phyloP scores from a whole-genome alignment of 495 filamentous ascomycete species.

The Podospora sp. region DNA sequence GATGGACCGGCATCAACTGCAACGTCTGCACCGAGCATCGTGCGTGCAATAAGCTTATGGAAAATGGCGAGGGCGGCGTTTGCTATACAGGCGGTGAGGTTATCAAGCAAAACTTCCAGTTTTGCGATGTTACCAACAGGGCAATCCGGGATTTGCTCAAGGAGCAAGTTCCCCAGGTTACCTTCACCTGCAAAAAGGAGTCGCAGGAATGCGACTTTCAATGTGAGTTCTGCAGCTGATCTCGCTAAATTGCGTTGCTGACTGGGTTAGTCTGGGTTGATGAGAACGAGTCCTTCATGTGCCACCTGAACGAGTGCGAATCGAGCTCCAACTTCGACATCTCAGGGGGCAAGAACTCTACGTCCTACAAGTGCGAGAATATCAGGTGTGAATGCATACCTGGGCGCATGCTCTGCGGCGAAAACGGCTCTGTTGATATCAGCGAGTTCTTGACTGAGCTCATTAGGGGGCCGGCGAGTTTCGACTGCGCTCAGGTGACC shows the following conservation, averaged over 20 bases:
- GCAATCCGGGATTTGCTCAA: constrained; percentile 89
- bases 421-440: constrained; percentile 88
- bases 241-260: constrained; percentile 32
- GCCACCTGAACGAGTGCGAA: constrained; percentile 77
- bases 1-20: constrained; percentile 98
- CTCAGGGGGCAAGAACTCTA: constrained; percentile 67
- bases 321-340: constrained; percentile 68
- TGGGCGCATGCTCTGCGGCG: constrained; percentile 90
- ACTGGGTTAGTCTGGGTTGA: constrained; percentile 82
- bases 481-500: constrained; percentile 67
- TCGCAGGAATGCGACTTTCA: constrained; percentile 84
- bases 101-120: constrained; percentile 92
- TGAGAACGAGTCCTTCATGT: constrained; percentile 93
- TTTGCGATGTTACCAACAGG: constrained; percentile 93
- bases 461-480: constrained; percentile 85
- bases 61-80: constrained; percentile 72
- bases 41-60: constrained; percentile 85
- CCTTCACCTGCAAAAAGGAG: constrained; percentile 84
- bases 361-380: constrained; percentile 80
- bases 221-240: constrained; percentile 55
- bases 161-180: constrained; percentile 83
- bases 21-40: constrained; percentile 86
- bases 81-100: constrained; percentile 91
- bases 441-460: constrained; percentile 76
- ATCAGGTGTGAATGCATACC: constrained; percentile 86